These are phyloP conservation scores for Eutrema salsugineum DNA, from an alignment of 441 rosid species.

Conservation along the genomic window DNA sequence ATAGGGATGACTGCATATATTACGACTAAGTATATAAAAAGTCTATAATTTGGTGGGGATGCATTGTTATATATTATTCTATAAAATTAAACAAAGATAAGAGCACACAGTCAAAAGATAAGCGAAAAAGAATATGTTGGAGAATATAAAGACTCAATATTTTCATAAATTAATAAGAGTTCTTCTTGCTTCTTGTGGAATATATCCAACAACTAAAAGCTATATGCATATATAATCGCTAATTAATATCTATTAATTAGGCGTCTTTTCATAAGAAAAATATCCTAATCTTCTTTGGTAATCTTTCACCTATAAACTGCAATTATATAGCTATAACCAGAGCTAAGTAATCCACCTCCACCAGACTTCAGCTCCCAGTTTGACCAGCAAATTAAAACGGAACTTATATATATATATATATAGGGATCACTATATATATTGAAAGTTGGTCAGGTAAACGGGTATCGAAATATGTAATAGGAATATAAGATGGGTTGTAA, in stretches of 20 bases:
- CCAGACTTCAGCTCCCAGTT: background rate
- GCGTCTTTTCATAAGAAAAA: background rate
- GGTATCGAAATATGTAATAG: background rate
- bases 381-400: background rate
- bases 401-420: background rate
- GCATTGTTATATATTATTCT: background rate
- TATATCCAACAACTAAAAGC: conserved; percentile 29
- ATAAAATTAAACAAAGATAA: background rate
- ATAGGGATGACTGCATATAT: background rate
- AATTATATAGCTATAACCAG: background rate
- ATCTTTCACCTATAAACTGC: conserved; percentile 20
- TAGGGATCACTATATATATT: background rate
- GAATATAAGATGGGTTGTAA: background rate
- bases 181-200: conserved; percentile 24
- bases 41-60: conserved; percentile 3
- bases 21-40: background rate
- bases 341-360: conserved; percentile 21
- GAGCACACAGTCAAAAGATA: conserved; percentile 24
- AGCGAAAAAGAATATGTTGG: conserved; percentile 24
- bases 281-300: conserved; percentile 19
- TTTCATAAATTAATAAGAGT: conserved; percentile 1
- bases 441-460: background rate
- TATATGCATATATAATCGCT: background rate
- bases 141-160: conserved; percentile 18
- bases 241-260: conserved; percentile 13